Conservation (phyloP, 225 moss, liverwort and hornwort species). For the Marchantia paleacea region DNA sequence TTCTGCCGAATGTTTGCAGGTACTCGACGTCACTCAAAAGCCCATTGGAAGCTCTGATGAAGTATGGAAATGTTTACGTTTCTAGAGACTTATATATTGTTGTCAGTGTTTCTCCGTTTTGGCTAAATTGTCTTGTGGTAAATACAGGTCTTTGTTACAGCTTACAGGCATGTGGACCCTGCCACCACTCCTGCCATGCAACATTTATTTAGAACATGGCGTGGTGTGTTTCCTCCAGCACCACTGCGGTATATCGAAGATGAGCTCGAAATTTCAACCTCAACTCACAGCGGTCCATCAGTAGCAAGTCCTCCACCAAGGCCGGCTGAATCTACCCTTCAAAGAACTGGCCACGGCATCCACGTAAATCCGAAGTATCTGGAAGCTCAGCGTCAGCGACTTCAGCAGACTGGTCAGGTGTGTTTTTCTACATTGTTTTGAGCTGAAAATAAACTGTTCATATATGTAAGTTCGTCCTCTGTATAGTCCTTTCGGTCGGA, state of each 20-base stretch:
- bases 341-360: constrained; percentile 87
- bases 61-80: too few relatives aligned
- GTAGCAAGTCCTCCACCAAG: constrained; percentile 49
- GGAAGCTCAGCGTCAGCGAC: constrained; percentile 83
- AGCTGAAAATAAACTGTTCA: too few relatives aligned
- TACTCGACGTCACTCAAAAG: too few relatives aligned
- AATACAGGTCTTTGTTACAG: constrained; percentile 77
- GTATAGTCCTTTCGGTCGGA: too few relatives aligned
- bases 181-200: constrained; percentile 75
- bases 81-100: too few relatives aligned
- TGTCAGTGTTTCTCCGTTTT: too few relatives aligned
- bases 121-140: background rate
- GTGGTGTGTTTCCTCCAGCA: constrained; percentile 68
- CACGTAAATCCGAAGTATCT: constrained; percentile 97
- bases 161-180: constrained; percentile 85
- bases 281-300: constrained; percentile 51
- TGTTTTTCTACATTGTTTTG: constrained; percentile 5
- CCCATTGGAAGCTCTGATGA: too few relatives aligned
- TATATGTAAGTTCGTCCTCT: too few relatives aligned
- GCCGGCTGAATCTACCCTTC: constrained; percentile 55
- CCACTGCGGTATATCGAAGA: constrained; percentile 75
- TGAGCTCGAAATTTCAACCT: constrained; percentile 61
- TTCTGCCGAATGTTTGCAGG: too few relatives aligned
- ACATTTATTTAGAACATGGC: constrained; percentile 96
- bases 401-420: constrained; percentile 92